phyloP scores from a whole-genome alignment of 352 stramenopile species.

The Globisporangium viniferum region DNA sequence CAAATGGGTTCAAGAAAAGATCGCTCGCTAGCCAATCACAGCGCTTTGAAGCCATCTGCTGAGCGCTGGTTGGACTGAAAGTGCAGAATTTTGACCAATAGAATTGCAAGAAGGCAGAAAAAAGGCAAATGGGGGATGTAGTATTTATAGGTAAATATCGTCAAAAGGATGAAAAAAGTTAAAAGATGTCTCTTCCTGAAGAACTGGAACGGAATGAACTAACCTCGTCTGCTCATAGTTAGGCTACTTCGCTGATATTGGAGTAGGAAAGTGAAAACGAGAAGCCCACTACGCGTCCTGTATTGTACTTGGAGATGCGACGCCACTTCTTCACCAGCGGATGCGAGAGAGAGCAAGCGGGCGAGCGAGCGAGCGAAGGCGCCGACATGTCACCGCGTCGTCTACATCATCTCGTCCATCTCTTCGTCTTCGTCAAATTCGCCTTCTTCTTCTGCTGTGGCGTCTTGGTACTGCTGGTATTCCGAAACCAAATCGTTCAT shows the following conservation, averaged over 20 bases:
- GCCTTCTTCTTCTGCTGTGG: conserved; percentile 97
- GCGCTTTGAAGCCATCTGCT: neutral
- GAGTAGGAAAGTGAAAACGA: conserved; percentile 22
- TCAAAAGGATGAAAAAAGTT: conserved; percentile 55
- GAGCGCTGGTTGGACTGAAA: neutral
- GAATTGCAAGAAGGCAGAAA: conserved; percentile 13
- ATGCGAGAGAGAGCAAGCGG: conserved; percentile 29
- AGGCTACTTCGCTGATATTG: conserved; percentile 47
- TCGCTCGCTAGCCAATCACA: conserved; percentile 11
- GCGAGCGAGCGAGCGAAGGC: neutral
- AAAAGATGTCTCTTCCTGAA: conserved; percentile 59
- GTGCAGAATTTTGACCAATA: conserved; percentile 9
- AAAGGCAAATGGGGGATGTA: conserved; percentile 18
- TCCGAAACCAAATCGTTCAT: conserved; percentile 99
- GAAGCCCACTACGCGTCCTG: conserved; percentile 40
- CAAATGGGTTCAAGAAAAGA: conserved; percentile 3
- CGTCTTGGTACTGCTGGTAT: conserved; percentile 99
- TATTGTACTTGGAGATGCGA: conserved; percentile 51
- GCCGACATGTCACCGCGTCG: conserved; percentile 24
- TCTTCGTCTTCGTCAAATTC: conserved; percentile 96
- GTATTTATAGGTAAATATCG: conserved; percentile 51
- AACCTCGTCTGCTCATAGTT: conserved; percentile 63
- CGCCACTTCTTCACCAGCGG: conserved; percentile 26
- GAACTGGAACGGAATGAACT: conserved; percentile 37
- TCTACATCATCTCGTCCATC: conserved; percentile 93